These are phyloP conservation scores for Ceratobasidium sp. DNA, from an alignment of 1,284 basidiomycete genomes.

Conservation along the genomic window DNA sequence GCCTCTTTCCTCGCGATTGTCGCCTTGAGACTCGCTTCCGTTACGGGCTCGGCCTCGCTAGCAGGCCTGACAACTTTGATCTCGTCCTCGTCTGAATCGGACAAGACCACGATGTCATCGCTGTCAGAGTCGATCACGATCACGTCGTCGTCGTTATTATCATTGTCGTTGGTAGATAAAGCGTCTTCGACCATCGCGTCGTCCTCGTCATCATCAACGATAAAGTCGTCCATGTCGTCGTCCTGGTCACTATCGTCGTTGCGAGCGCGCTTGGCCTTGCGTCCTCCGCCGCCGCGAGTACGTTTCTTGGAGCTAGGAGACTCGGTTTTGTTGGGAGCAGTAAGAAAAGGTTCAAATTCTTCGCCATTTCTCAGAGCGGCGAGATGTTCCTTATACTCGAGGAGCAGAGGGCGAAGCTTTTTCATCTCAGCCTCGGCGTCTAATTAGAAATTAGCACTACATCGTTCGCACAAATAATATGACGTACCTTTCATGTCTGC, in stretches of 20 bases:
- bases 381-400: slow-evolving; percentile 66
- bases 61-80: not conserved
- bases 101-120: slow-evolving; percentile 53
- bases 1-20: slow-evolving; percentile 64
- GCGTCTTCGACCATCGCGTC: slow-evolving; percentile 36
- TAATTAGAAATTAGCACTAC: not conserved
- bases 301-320: slow-evolving; percentile 64
- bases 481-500: slow-evolving; percentile 22
- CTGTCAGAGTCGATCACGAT: slow-evolving; percentile 51
- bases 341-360: slow-evolving; percentile 63
- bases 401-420: slow-evolving; percentile 58
- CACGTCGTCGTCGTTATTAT: not conserved
- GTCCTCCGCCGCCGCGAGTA: slow-evolving; percentile 61
- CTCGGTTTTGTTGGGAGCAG: slow-evolving; percentile 55
- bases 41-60: slow-evolving; percentile 54
- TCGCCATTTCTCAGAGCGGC: slow-evolving; percentile 65
- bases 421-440: slow-evolving; percentile 56
- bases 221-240: slow-evolving; percentile 59
- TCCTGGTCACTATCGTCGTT: slow-evolving; percentile 63
- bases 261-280: slow-evolving; percentile 69
- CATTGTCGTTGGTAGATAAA: not conserved
- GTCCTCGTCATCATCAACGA: slow-evolving; percentile 54
- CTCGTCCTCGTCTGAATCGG: slow-evolving; percentile 40
- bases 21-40: slow-evolving; percentile 63
- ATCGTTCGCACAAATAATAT: not conserved